Percentiles rank a stretch among this genome's conserved stretches.
These are phyloP conservation scores for Ogataea philodendri DNA, from an alignment of 805 yeast species.

Conservation along the genomic window DNA sequence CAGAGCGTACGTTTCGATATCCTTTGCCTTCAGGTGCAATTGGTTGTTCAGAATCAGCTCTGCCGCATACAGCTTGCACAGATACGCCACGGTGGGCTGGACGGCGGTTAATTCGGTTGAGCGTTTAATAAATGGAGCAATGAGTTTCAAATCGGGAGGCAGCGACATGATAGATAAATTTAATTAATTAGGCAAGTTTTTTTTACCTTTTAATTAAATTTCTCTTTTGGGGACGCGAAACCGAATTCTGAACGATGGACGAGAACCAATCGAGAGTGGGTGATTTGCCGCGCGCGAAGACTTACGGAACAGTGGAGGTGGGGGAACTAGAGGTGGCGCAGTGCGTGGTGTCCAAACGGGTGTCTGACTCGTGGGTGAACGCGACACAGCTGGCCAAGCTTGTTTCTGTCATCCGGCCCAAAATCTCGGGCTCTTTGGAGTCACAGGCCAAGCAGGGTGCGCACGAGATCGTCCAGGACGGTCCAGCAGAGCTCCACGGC, in stretches of 20 bases:
- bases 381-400: slow-evolving; percentile 71
- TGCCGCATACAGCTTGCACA: slow-evolving; percentile 68
- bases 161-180: slow-evolving; percentile 8
- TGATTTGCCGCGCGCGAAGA: slow-evolving; percentile 49
- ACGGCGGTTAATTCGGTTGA: slow-evolving; percentile 53
- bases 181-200: slow-evolving; percentile 5
- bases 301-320: slow-evolving; percentile 61
- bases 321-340: slow-evolving; percentile 60
- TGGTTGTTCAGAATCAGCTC: slow-evolving; percentile 64
- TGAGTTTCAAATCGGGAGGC: slow-evolving; percentile 36
- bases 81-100: slow-evolving; percentile 72
- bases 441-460: slow-evolving; percentile 60
- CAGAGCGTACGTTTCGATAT: slow-evolving; percentile 58
- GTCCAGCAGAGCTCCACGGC: slow-evolving; percentile 73
- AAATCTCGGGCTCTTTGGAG: slow-evolving; percentile 61
- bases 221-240: slow-evolving; percentile 12
- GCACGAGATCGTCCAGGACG: slow-evolving; percentile 72
- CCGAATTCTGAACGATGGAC: slow-evolving; percentile 4
- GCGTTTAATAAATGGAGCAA: slow-evolving; percentile 50
- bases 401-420: slow-evolving; percentile 65
- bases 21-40: slow-evolving; percentile 55
- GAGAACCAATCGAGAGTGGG: slow-evolving; percentile 1
- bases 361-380: slow-evolving; percentile 62
- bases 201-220: slow-evolving; percentile 7
- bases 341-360: slow-evolving; percentile 65